Conservation (phyloP, 192 early-diverging fungal species). For the Gamsiella multidivaricata region DNA sequence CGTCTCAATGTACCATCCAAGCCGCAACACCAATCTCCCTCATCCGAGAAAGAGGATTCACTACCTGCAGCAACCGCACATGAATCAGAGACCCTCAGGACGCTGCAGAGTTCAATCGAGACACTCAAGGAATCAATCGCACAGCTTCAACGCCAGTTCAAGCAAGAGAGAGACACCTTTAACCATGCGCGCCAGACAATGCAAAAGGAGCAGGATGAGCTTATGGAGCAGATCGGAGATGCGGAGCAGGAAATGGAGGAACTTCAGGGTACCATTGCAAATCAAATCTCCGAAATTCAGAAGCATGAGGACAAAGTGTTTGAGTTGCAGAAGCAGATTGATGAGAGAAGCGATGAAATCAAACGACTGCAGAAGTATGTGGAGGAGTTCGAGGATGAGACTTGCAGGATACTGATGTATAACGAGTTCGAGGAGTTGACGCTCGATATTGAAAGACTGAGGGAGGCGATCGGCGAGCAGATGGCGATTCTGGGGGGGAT, state of each 20-base stretch:
- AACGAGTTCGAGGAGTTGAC: conserved; percentile 4
- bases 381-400: conserved; percentile 9
- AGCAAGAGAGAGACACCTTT: conserved; percentile 1
- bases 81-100: not conserved
- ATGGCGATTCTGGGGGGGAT: too few relatives aligned
- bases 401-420: conserved; percentile 1
- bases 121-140: conserved; percentile 20
- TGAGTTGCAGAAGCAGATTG: not conserved
- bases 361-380: not conserved
- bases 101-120: conserved; percentile 4
- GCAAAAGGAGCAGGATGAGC: conserved; percentile 13
- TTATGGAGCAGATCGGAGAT: not conserved
- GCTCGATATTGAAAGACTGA: not conserved
- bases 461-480: not conserved
- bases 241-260: conserved; percentile 12
- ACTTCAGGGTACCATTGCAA: not conserved
- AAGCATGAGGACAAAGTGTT: conserved; percentile 7
- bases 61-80: not conserved
- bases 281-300: conserved; percentile 16
- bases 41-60: not conserved
- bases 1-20: conserved; percentile 8
- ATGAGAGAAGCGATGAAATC: conserved; percentile 7
- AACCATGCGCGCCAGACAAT: not conserved
- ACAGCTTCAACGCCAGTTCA: not conserved
- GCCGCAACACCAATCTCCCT: not conserved